These are phyloP conservation scores for Exophiala aquamarina DNA, from an alignment of 2,329 filamentous ascomycete genomes.

Conservation along the genomic window DNA sequence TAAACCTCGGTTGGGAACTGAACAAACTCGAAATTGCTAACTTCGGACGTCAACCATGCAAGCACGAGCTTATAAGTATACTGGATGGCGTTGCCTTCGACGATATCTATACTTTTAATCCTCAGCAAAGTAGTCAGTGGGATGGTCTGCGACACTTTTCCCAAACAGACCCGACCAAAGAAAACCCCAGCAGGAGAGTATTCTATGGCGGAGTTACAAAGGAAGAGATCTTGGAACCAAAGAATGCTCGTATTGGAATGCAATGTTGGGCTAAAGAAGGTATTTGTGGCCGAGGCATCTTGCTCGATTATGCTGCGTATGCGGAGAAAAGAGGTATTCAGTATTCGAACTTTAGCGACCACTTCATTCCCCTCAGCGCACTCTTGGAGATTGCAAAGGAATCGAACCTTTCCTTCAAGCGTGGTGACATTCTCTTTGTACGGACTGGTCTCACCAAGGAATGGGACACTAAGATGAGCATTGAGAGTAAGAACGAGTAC, in stretches of 20 bases:
- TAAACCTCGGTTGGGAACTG: conserved; percentile 57
- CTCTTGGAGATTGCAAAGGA: conserved; percentile 43
- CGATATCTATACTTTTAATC: conserved; percentile 48
- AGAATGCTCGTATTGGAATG: conserved; percentile 31
- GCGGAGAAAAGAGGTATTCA: conserved; percentile 38
- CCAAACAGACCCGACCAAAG: conserved; percentile 3
- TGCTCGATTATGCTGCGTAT: conserved; percentile 47
- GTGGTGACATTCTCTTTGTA: conserved; percentile 55
- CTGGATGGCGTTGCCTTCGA: conserved; percentile 38
- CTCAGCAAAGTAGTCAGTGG: conserved; percentile 49
- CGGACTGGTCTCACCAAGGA: conserved; percentile 44
- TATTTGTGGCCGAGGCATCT: conserved; percentile 46
- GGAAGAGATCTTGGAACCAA: conserved; percentile 23
- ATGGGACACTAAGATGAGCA: conserved; percentile 42
- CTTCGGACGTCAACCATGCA: conserved; percentile 52
- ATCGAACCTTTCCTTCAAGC: conserved; percentile 45
- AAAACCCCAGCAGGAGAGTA: background rate
- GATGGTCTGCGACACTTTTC: conserved; percentile 42
- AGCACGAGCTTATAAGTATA: conserved; percentile 52
- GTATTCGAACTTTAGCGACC: conserved; percentile 40
- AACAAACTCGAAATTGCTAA: conserved; percentile 57
- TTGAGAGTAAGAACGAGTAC: conserved; percentile 35
- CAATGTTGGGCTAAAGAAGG: conserved; percentile 43
- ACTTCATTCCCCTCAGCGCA: conserved; percentile 43
- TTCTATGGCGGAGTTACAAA: conserved; percentile 21